Percentiles rank a stretch among this genome's conserved stretches.
Conservation (phyloP, 495 filamentous ascomycete genomes). For the Clavariopsis aquatica region DNA sequence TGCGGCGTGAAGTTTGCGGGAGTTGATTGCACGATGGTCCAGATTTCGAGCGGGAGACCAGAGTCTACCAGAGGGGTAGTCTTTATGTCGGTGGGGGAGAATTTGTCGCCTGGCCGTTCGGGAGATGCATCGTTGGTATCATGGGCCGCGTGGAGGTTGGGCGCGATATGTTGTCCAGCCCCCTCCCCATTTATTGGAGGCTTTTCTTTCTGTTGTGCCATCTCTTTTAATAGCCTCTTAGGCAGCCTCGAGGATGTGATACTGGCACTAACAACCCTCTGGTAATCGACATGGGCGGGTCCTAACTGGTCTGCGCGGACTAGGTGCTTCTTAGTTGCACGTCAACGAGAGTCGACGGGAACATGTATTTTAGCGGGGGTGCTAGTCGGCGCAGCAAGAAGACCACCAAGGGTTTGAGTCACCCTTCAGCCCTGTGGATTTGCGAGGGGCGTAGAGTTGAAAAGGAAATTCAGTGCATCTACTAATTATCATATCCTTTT, state of each 20-base stretch:
- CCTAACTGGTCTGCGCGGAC: not conserved
- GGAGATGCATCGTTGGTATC: too few relatives aligned
- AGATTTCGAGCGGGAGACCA: conserved; percentile 40
- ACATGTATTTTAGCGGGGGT: too few relatives aligned
- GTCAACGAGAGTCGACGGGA: not conserved
- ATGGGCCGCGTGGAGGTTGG: too few relatives aligned
- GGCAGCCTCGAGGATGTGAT: not conserved
- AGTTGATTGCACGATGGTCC: conserved; percentile 41
- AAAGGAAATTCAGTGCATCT: too few relatives aligned
- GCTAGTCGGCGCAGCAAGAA: too few relatives aligned
- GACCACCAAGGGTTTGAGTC: too few relatives aligned
- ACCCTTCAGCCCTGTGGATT: too few relatives aligned
- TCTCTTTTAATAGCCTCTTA: not conserved
- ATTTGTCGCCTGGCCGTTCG: conserved; percentile 10
- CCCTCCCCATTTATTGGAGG: not conserved
- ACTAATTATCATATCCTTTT: too few relatives aligned
- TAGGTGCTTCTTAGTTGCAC: not conserved
- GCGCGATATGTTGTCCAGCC: not conserved
- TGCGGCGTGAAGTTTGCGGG: conserved; percentile 59
- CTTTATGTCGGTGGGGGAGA: conserved; percentile 36
- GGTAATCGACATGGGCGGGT: not conserved
- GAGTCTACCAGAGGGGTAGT: conserved; percentile 19
- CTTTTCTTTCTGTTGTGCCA: not conserved
- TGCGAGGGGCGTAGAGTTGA: too few relatives aligned
- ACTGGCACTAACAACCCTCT: not conserved